Base-by-base conservation (phyloP, 2,329 filamentous ascomycete genomes). In the Corniculantispora saksenae region DNA sequence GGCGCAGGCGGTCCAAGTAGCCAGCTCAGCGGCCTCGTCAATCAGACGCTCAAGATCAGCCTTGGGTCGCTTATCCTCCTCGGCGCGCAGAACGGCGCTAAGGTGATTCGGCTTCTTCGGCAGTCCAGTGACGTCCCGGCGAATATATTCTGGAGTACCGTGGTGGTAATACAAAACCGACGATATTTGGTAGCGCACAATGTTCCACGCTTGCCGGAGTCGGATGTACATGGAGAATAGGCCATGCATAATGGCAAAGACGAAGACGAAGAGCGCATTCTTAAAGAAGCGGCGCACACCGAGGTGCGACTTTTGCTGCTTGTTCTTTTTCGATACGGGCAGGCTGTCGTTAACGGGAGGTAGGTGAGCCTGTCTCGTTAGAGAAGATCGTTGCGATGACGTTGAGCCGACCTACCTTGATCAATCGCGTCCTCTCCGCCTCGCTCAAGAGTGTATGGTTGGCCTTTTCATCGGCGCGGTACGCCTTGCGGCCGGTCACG, bases 91-190 rank as follows among this genome's bases (percentile, higher is more conserved):
- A 63, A 98, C 89, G 13, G 97, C 90, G 74, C 93, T 97, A 59
- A 99, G 77, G 74, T 99, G 95, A 69, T 91, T 86, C 2, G 95
- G 95, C 66, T 96, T 79, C 71, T 90, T 88, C 65, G 83, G 84
- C 65, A 99, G 78, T 12, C 85, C 84, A 75, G 88, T 88, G 29
- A 98, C 90, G 79, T 99, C 95, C 72, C 91, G 89, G 73, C 90
- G 89, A 70, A 99, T 97, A 74, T 97, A 88, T 75, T 97, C 92
- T 9, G 95, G 95, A 0, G 94, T 97, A 61, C 92, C 91, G 78
- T 99, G 95, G 80, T 99, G 96, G 80, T 99, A 95, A 77, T 94
- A 94, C 63, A 97, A 83, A 67, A 98, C 86, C 12, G 92, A 91
- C 61, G 93, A 86, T 68, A 94, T 81, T 66, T 91, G 89, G 75